A percentile compares a stretch with the other conserved stretches of the same genome.
Evolutionary conservation across 805 yeast species (phyloP).

Genomic region (Suhomyces vadensis): DNA sequence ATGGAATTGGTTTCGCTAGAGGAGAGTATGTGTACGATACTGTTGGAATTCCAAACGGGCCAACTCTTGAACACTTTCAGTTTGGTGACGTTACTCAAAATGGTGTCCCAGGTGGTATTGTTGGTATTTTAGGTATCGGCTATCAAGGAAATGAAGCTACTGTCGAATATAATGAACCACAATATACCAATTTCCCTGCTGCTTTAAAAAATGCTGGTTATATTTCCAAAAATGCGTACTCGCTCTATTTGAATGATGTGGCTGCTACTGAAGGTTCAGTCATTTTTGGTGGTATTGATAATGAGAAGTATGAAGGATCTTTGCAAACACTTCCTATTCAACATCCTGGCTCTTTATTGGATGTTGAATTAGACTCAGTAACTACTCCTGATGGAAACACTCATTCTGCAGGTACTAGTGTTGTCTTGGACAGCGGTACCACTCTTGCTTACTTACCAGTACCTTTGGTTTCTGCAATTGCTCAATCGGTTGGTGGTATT

Average conservation of each 20-base stretch:
- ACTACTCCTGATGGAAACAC: conserved; percentile 12
- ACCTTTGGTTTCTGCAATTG: neutral
- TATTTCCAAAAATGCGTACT: conserved; percentile 24
- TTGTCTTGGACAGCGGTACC: conserved; percentile 12
- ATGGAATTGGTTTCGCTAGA: conserved; percentile 22
- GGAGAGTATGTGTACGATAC: conserved; percentile 11
- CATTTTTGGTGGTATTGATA: conserved; percentile 33
- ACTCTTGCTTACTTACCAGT: conserved; percentile 8
- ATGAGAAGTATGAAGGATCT: conserved; percentile 21
- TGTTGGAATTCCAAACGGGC: conserved; percentile 9
- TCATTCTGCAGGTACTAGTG: neutral
- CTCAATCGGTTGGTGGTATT: neutral
- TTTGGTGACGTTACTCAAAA: conserved; percentile 10
- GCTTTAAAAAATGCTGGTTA: conserved; percentile 27
- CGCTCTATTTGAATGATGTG: conserved; percentile 25
- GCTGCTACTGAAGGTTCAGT: conserved; percentile 22
- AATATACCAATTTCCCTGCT: conserved; percentile 17
- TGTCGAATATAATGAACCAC: neutral
- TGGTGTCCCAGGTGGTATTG: conserved; percentile 12
- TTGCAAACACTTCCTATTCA: conserved; percentile 13
- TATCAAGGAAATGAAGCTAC: neutral
- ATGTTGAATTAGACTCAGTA: neutral
- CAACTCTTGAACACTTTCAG: conserved; percentile 8
- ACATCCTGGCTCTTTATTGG: neutral
- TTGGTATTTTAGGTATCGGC: conserved; percentile 8